A percentile compares a stretch with the other conserved stretches of the same genome.
These are phyloP conservation scores for Trifolium fragiferum DNA, from an alignment of 306 rosid genomes.

Conservation along the genomic window DNA sequence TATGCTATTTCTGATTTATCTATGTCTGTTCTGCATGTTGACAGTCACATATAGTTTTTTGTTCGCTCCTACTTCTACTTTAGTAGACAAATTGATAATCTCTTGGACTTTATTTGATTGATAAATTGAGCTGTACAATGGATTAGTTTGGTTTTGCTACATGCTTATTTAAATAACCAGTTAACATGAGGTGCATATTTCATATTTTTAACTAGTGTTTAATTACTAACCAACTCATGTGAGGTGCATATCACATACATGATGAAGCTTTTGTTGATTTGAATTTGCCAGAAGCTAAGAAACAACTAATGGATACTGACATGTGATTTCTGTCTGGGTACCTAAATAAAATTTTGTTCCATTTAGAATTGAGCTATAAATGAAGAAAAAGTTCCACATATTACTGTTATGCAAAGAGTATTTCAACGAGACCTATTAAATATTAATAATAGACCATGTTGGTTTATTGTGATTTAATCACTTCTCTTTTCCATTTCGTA, in stretches of 20 bases:
- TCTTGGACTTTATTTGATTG: slow-evolving; percentile 17
- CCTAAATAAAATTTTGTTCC: background rate
- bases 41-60: background rate
- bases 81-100: slow-evolving; percentile 13
- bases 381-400: background rate
- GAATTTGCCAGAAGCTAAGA: background rate
- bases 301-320: background rate
- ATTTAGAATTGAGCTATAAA: slow-evolving; percentile 11
- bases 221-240: background rate
- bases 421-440: background rate
- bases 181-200: background rate
- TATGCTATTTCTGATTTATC: slow-evolving; percentile 13
- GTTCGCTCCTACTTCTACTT: background rate
- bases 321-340: background rate
- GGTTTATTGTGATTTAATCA: slow-evolving; percentile 6
- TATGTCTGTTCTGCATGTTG: slow-evolving; percentile 13
- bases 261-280: background rate
- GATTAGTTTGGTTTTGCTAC: slow-evolving; percentile 6
- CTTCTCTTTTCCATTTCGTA: slow-evolving; percentile 8
- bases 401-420: background rate
- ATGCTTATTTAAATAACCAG: slow-evolving; percentile 13
- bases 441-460: background rate
- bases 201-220: background rate
- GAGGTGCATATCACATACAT: background rate
- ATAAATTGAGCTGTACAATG: background rate